Conservation (phyloP, 2,329 filamentous ascomycete genomes). For the Cyclaneusma minus region DNA sequence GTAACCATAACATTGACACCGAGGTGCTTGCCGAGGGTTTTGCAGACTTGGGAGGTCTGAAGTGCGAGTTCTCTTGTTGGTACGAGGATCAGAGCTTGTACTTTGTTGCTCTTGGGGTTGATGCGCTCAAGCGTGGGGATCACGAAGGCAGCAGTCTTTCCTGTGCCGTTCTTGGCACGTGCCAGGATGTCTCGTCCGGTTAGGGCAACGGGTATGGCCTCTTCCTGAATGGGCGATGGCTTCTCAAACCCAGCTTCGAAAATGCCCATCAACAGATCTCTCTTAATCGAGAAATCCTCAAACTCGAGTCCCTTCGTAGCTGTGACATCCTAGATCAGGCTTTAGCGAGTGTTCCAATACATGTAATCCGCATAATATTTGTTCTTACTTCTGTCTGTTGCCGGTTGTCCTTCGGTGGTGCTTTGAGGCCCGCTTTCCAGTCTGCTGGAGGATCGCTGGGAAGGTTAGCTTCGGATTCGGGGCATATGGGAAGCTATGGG, state of each 20-base stretch:
- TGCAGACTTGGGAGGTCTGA: slow-evolving; percentile 98
- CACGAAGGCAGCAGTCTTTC: slow-evolving; percentile 95
- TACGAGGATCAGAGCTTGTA: slow-evolving; percentile 89
- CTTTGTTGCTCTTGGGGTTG: slow-evolving; percentile 92
- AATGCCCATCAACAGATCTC: slow-evolving; percentile 95
- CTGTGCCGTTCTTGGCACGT: slow-evolving; percentile 94
- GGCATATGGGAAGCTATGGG: slow-evolving; percentile 5
- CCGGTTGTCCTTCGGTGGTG: slow-evolving; percentile 59
- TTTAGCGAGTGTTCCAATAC: slow-evolving; percentile 1
- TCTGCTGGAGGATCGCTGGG: slow-evolving; percentile 36
- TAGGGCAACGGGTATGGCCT: slow-evolving; percentile 91
- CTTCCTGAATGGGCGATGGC: slow-evolving; percentile 97
- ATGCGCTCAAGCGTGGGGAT: slow-evolving; percentile 91
- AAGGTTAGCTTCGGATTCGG: slow-evolving; percentile 25
- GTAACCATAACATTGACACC: slow-evolving; percentile 99
- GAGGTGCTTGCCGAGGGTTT: slow-evolving; percentile 92
- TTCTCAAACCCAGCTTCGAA: slow-evolving; percentile 99
- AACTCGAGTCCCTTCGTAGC: slow-evolving; percentile 96
- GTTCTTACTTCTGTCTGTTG: slow-evolving; percentile 61
- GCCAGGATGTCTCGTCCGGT: slow-evolving; percentile 92
- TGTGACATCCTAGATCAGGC: slow-evolving; percentile 65
- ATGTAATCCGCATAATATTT: slow-evolving; percentile 2
- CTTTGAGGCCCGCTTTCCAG: slow-evolving; percentile 60
- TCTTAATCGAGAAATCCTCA: slow-evolving; percentile 90
- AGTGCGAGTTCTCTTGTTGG: slow-evolving; percentile 93